Conservation (phyloP, 306 rosid species). For the Ormosia semicastrata region DNA sequence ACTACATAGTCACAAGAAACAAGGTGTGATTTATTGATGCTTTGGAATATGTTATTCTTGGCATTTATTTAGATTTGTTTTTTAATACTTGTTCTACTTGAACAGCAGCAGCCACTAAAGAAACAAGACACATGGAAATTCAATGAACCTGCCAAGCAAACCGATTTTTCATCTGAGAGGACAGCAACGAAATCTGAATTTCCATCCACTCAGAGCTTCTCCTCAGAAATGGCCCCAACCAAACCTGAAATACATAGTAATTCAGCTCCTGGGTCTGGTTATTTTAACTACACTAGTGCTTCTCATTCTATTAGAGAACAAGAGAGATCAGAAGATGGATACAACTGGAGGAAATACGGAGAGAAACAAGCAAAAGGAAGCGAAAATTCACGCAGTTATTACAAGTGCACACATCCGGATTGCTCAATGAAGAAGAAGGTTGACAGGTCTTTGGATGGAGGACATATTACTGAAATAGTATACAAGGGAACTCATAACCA, state of each 20-base stretch:
- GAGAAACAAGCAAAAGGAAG: slow-evolving; percentile 80
- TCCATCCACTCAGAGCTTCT: slow-evolving; percentile 15
- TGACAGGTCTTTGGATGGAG: slow-evolving; percentile 78
- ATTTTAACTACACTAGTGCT: slow-evolving; percentile 2
- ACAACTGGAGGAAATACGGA: slow-evolving; percentile 82
- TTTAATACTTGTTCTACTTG: background rate
- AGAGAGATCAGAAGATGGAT: slow-evolving; percentile 63
- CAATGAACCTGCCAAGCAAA: slow-evolving; percentile 30
- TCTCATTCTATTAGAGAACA: slow-evolving; percentile 41
- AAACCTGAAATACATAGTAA: slow-evolving; percentile 21
- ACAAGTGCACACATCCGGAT: slow-evolving; percentile 57
- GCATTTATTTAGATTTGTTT: background rate
- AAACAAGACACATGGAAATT: slow-evolving; percentile 33
- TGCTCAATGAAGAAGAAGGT: slow-evolving; percentile 79
- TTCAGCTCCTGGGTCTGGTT: slow-evolving; percentile 18
- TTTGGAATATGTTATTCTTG: background rate
- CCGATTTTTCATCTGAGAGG: background rate
- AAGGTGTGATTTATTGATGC: background rate
- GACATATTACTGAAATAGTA: slow-evolving; percentile 69
- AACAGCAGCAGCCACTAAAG: slow-evolving; percentile 37
- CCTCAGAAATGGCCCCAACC: slow-evolving; percentile 29
- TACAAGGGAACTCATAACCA: slow-evolving; percentile 80
- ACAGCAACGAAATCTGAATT: slow-evolving; percentile 14
- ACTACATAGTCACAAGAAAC: background rate
- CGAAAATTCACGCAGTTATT: slow-evolving; percentile 74